Percentiles rank a stretch among this genome's conserved stretches.
phyloP scores from a whole-genome alignment of 176 grass and related monocot genomes.

The Hordeum marinum region DNA sequence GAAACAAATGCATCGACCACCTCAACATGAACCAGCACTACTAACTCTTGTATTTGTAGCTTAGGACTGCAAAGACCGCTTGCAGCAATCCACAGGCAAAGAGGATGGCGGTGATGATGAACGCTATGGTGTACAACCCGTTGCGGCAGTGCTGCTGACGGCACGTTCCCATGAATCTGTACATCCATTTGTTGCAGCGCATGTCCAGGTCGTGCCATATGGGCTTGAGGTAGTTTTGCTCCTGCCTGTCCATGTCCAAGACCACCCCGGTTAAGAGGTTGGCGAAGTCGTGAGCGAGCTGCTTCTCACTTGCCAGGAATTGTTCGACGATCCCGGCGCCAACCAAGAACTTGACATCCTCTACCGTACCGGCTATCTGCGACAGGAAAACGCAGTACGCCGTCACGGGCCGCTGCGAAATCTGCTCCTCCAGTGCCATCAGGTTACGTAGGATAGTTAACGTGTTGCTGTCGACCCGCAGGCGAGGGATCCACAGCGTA shows the following conservation, averaged over 20 bases:
- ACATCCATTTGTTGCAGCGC: background rate
- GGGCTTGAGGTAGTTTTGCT: background rate
- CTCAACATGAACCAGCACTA: background rate
- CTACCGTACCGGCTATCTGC: background rate
- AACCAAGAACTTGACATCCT: background rate
- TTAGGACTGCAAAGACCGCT: background rate
- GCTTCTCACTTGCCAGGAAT: background rate
- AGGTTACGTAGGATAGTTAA: too few relatives aligned
- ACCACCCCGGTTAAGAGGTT: background rate
- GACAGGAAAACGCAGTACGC: slow-evolving; percentile 9
- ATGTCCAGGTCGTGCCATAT: background rate
- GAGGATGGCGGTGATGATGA: background rate
- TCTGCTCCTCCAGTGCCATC: background rate
- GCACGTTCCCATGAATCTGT: background rate
- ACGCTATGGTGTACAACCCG: background rate
- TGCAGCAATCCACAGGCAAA: background rate
- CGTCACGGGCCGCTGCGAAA: background rate
- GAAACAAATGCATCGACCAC: too few relatives aligned
- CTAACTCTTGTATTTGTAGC: background rate
- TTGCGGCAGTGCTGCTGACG: background rate
- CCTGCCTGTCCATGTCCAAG: background rate
- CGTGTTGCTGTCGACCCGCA: too few relatives aligned
- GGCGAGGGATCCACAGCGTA: too few relatives aligned
- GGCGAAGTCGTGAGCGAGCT: background rate
- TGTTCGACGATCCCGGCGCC: background rate